Conservation (phyloP, 129 eudicot species). For the Oenanthe sinensis region DNA sequence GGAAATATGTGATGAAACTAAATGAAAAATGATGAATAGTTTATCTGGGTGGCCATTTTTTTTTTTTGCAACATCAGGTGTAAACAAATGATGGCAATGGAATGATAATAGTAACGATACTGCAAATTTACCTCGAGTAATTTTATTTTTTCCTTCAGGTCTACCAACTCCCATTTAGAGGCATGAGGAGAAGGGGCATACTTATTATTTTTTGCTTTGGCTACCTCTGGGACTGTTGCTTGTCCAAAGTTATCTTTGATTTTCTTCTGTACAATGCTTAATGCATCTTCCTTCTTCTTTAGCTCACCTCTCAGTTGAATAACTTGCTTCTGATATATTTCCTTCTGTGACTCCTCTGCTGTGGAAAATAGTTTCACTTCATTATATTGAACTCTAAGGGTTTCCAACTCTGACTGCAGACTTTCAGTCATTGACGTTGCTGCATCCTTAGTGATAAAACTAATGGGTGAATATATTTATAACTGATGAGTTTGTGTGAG, state of each 20-base stretch:
- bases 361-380: no score
- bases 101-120: neutral
- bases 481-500: no score
- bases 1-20: neutral
- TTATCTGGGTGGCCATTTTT: neutral
- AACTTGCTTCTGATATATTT: no score
- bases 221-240: slow-evolving; percentile 28
- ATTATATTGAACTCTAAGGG: no score
- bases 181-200: slow-evolving; percentile 25
- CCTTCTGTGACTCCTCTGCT: no score
- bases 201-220: slow-evolving; percentile 42
- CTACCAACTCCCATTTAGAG: slow-evolving; percentile 45
- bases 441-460: no score
- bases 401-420: no score
- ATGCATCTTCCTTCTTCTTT: slow-evolving; percentile 71
- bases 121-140: slow-evolving; percentile 64
- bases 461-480: no score
- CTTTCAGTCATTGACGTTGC: no score
- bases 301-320: no score
- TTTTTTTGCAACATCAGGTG: no score
- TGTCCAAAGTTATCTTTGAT: slow-evolving; percentile 40
- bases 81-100: neutral
- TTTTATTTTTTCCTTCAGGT: slow-evolving; percentile 67
- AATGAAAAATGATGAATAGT: neutral
- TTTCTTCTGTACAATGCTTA: slow-evolving; percentile 49